Percentiles rank a stretch among this genome's conserved stretches.
Conservation (phyloP, 306 rosid genomes). For the Begonia peltatifolia region DNA sequence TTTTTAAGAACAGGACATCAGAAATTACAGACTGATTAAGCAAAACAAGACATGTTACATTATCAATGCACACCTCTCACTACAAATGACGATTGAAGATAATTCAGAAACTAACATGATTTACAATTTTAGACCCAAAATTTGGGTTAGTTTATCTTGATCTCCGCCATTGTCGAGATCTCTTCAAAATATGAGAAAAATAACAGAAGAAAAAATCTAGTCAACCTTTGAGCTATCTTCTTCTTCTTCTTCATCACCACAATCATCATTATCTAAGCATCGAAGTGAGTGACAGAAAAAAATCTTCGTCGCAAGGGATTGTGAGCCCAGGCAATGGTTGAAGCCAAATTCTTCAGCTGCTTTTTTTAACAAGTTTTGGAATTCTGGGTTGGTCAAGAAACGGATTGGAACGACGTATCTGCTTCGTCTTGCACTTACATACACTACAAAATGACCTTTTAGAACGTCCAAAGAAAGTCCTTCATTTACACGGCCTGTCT, state of each 20-base stretch:
- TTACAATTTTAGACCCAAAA: too few species aligned
- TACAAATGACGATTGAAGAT: too few species aligned
- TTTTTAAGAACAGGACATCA: too few species aligned
- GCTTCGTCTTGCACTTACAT: constrained; percentile 80
- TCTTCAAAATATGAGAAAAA: constrained; percentile 1
- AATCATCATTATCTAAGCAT: constrained; percentile 30
- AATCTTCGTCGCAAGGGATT: constrained; percentile 66
- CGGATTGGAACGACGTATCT: constrained; percentile 73
- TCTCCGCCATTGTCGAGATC: too few species aligned
- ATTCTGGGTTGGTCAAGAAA: constrained; percentile 55
- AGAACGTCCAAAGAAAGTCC: constrained; percentile 66
- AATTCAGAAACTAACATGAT: too few species aligned
- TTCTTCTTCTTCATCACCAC: constrained; percentile 11
- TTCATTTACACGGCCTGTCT: constrained; percentile 24
- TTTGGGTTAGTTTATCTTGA: too few species aligned
- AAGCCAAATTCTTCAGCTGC: constrained; percentile 96
- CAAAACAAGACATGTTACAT: too few species aligned
- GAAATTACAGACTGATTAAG: too few species aligned
- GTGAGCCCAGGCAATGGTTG: constrained; percentile 84
- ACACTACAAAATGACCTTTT: constrained; percentile 88
- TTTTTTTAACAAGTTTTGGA: constrained; percentile 55
- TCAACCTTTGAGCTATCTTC: constrained; percentile 86
- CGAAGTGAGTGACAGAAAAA: constrained; percentile 64
- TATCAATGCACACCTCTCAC: too few species aligned
- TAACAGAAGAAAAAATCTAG: constrained; percentile 9